Percentiles rank a stretch among this genome's conserved stretches.
Evolutionary conservation across 257 asterid genomes (phyloP).

Genomic region (Gynochthodes officinalis): DNA sequence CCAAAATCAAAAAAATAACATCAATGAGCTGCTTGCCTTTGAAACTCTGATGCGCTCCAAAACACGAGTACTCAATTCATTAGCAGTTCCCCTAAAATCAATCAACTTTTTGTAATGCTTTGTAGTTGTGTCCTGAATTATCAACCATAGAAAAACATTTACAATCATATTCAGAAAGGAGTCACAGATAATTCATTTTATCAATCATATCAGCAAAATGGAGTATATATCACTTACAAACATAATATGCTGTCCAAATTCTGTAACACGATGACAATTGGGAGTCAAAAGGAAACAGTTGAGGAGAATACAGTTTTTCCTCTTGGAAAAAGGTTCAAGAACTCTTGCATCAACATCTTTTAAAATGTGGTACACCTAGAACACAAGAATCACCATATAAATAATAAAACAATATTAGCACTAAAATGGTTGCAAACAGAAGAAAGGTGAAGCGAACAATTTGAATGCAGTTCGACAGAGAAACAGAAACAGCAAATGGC

Average conservation of each 20-base stretch:
- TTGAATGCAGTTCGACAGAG: not conserved
- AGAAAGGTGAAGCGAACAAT: not conserved
- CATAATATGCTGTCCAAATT: slow-evolving; percentile 66
- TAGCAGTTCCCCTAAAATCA: slow-evolving; percentile 74
- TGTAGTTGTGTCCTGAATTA: slow-evolving; percentile 66
- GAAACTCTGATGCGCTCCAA: slow-evolving; percentile 68
- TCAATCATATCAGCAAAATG: slow-evolving; percentile 8
- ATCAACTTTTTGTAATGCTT: slow-evolving; percentile 58
- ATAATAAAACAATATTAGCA: not conserved
- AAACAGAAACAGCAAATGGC: not conserved
- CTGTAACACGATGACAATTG: slow-evolving; percentile 82
- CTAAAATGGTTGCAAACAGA: slow-evolving; percentile 11
- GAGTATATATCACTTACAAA: slow-evolving; percentile 48
- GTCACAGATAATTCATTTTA: slow-evolving; percentile 1
- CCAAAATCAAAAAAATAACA: slow-evolving; percentile 13
- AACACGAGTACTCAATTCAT: slow-evolving; percentile 76
- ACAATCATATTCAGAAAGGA: slow-evolving; percentile 17
- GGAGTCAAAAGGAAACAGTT: slow-evolving; percentile 81
- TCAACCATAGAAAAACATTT: slow-evolving; percentile 23
- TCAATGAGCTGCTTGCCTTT: slow-evolving; percentile 58
- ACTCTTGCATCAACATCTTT: slow-evolving; percentile 55
- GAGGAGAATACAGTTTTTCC: slow-evolving; percentile 61
- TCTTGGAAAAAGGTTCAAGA: slow-evolving; percentile 42
- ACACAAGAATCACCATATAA: slow-evolving; percentile 11
- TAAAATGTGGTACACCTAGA: slow-evolving; percentile 69